phyloP scores from a whole-genome alignment of 108 stramenopile species.

The Cyclotella choctawhatcheeana region DNA sequence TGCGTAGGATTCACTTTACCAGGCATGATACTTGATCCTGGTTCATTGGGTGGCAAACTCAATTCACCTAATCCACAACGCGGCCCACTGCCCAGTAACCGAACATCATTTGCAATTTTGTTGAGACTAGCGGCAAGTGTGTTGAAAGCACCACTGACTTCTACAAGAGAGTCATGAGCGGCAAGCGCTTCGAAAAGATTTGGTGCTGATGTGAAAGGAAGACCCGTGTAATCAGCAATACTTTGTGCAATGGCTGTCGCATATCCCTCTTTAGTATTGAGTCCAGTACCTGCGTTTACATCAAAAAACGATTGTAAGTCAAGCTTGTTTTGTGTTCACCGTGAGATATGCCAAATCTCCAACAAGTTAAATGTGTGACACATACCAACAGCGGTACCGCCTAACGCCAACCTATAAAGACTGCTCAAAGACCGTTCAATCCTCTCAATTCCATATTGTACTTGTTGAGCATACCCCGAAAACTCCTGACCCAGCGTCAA shows the following conservation, averaged over 20 bases:
- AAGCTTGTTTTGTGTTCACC: no score
- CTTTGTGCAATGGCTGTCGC: constrained; percentile 89
- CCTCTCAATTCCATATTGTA: constrained; percentile 87
- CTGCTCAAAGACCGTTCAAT: constrained; percentile 70
- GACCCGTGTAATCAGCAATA: constrained; percentile 89
- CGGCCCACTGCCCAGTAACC: constrained; percentile 94
- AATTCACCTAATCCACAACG: constrained; percentile 97
- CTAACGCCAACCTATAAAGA: constrained; percentile 93
- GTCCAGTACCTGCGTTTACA: constrained; percentile 29
- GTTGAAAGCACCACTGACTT: constrained; percentile 93
- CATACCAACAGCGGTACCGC: constrained; percentile 98
- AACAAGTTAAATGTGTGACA: no score
- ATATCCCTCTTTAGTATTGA: constrained; percentile 92
- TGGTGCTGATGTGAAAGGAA: constrained; percentile 94
- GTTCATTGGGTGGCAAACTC: constrained; percentile 95
- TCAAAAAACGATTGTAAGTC: no score
- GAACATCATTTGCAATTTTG: constrained; percentile 98
- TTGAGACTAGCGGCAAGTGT: constrained; percentile 88
- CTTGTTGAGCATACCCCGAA: constrained; percentile 93
- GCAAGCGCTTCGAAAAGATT: constrained; percentile 98
- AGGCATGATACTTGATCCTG: constrained; percentile 98
- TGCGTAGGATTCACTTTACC: constrained; percentile 99
- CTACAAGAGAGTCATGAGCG: constrained; percentile 95
- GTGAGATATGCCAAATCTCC: no score
- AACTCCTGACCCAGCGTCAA: constrained; percentile 99